Evolutionary conservation across 108 stramenopile genomes (phyloP).

Genomic region (Chaetoceros tenuissimus): DNA sequence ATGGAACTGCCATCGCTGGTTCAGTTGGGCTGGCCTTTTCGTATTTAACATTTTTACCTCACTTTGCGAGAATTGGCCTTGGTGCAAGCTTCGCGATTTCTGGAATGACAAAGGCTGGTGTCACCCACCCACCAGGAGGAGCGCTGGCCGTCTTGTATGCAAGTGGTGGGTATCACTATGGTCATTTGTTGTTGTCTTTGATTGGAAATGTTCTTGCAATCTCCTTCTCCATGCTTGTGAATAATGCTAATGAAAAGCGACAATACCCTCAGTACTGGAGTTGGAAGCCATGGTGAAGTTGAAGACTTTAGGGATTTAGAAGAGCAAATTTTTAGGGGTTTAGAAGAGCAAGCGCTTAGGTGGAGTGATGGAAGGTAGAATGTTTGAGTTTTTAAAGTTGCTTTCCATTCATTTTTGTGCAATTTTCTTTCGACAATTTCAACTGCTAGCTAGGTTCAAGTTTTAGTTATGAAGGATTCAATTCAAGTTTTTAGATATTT

Average conservation of each 20-base stretch:
- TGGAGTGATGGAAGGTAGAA: too few relatives aligned
- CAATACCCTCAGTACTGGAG: slow-evolving; percentile 58
- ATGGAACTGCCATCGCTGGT: not conserved
- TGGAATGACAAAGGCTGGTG: not conserved
- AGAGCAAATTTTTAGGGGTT: too few relatives aligned
- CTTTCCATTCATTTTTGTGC: too few relatives aligned
- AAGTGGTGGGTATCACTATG: not conserved
- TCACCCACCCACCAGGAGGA: slow-evolving; percentile 2
- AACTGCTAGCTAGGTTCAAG: too few relatives aligned
- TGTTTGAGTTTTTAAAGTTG: too few relatives aligned
- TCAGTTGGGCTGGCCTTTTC: slow-evolving; percentile 1
- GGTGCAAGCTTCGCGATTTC: not conserved
- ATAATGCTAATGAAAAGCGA: slow-evolving; percentile 41
- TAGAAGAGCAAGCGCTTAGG: too few relatives aligned
- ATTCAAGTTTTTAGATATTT: too few relatives aligned
- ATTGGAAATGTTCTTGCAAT: slow-evolving; percentile 20
- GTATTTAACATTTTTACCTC: not conserved
- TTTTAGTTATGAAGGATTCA: too few relatives aligned
- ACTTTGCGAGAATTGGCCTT: not conserved
- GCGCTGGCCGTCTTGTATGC: not conserved
- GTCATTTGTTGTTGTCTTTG: slow-evolving; percentile 18
- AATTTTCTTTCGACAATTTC: too few relatives aligned
- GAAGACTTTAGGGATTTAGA: too few relatives aligned
- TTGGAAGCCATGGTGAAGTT: too few relatives aligned
- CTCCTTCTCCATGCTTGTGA: slow-evolving; percentile 30